A percentile compares a stretch with the other conserved stretches of the same genome.
Evolutionary conservation across 768 basidiomycete species (phyloP).

Genomic region (Calvatia gigantea): DNA sequence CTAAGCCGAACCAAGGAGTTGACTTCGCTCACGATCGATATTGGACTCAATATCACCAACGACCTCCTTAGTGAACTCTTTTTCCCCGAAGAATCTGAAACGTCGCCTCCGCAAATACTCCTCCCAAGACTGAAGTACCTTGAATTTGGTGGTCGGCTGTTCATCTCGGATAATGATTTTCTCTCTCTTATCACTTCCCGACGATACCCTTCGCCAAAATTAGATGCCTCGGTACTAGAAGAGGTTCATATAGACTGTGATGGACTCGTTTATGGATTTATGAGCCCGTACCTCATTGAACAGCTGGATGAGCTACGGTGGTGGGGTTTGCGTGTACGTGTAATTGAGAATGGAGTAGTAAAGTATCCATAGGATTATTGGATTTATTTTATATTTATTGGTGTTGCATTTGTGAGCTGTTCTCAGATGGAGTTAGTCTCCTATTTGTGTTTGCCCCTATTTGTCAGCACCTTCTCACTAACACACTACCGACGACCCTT

Average conservation of each 20-base stretch:
- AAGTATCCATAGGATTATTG: conserved; percentile 1
- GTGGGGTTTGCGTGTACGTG: background rate
- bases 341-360: background rate
- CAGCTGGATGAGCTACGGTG: conserved; percentile 8
- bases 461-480: background rate
- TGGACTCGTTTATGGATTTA: conserved; percentile 10
- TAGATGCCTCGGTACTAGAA: background rate
- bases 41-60: conserved; percentile 3
- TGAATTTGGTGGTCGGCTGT: conserved; percentile 7
- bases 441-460: background rate
- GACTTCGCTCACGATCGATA: background rate
- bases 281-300: conserved; percentile 9
- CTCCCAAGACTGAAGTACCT: conserved; percentile 2
- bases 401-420: too few relatives aligned
- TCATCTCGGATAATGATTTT: conserved; percentile 8
- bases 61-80: conserved; percentile 2
- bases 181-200: conserved; percentile 6
- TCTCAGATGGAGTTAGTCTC: background rate
- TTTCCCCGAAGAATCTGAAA: background rate
- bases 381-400: background rate
- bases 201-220: background rate
- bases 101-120: background rate
- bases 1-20: background rate
- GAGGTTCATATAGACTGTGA: conserved; percentile 5
- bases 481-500: too few relatives aligned